These are phyloP conservation scores for Helotiales sp. DNA, from an alignment of 2,329 filamentous ascomycete species.

Conservation along the genomic window DNA sequence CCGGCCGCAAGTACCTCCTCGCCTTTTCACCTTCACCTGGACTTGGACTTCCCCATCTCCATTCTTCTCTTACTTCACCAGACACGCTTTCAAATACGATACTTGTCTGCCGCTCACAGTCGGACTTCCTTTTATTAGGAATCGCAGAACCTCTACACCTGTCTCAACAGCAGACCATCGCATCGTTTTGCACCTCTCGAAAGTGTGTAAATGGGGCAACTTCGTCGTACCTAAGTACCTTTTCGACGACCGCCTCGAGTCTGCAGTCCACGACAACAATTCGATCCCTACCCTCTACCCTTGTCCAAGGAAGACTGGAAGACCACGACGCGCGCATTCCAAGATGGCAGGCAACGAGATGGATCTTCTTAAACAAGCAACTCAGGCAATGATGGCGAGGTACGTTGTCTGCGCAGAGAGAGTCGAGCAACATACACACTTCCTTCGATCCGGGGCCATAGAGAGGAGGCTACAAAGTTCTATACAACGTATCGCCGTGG, in stretches of 20 bases:
- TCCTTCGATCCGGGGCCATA: background rate
- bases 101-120: background rate
- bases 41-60: background rate
- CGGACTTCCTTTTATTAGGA: background rate
- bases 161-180: background rate
- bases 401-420: constrained; percentile 33
- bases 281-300: constrained; percentile 3
- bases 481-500: background rate
- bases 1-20: background rate
- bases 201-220: constrained; percentile 6
- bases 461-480: background rate
- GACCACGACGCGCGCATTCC: constrained; percentile 20
- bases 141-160: background rate
- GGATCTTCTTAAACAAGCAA: constrained; percentile 45
- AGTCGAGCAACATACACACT: background rate
- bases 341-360: constrained; percentile 41
- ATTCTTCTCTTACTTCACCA: background rate
- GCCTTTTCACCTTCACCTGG: background rate
- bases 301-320: constrained; percentile 22
- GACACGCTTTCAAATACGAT: constrained; percentile 1
- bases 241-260: background rate
- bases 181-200: too few species aligned
- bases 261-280: constrained; percentile 5
- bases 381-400: constrained; percentile 45
- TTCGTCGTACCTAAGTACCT: constrained; percentile 9